Percentiles rank a stretch among this genome's conserved stretches.
These are phyloP conservation scores for Francoa sonchifolia DNA, from an alignment of 441 rosid species.

Conservation along the genomic window DNA sequence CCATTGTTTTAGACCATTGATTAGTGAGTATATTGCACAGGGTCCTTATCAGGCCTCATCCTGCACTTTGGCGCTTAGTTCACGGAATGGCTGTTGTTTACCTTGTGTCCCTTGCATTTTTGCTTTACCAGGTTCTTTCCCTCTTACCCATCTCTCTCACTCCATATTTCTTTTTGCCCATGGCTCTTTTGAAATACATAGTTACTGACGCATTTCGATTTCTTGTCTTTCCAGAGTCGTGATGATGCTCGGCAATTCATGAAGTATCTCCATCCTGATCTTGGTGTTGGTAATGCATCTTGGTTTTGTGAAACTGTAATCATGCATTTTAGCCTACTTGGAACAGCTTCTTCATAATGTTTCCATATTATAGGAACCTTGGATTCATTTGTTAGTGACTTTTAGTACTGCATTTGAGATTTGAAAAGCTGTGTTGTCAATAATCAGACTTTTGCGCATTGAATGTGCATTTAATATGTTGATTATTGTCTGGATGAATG, in stretches of 20 bases:
- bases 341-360: too few species aligned
- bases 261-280: constrained; percentile 98
- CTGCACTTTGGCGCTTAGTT: constrained; percentile 96
- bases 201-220: constrained; percentile 15
- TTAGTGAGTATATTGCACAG: too few species aligned
- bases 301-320: not conserved
- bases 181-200: too few species aligned
- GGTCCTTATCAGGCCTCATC: constrained; percentile 92
- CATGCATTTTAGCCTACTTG: too few species aligned
- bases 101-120: constrained; percentile 86
- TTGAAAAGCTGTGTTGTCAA: too few species aligned
- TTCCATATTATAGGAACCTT: too few species aligned
- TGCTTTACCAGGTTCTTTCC: constrained; percentile 75
- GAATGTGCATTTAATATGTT: not conserved
- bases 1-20: too few species aligned
- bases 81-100: constrained; percentile 97
- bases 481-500: constrained; percentile 5
- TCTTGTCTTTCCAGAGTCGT: constrained; percentile 48
- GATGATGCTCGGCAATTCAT: constrained; percentile 94
- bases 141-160: too few species aligned
- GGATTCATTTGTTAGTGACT: too few species aligned
- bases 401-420: too few species aligned
- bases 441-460: constrained; percentile 1
- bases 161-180: too few species aligned
- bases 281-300: constrained; percentile 73